Conservation (phyloP, 495 filamentous ascomycete species). For the Entonaema liquescens region DNA sequence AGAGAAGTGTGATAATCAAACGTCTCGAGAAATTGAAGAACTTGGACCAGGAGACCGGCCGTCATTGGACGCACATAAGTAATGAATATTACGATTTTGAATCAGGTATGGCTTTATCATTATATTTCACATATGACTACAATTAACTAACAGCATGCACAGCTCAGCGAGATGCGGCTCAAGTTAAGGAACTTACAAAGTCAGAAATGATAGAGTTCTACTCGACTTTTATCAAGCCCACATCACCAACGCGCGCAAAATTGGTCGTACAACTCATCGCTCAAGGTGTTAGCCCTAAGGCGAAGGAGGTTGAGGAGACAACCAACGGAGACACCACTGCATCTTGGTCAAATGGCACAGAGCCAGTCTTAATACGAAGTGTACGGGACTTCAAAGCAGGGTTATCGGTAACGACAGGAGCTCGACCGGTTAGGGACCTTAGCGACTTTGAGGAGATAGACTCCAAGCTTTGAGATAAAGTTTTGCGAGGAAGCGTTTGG, state of each 20-base stretch:
- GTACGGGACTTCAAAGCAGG: slow-evolving; percentile 80
- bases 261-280: slow-evolving; percentile 84
- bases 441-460: slow-evolving; percentile 84
- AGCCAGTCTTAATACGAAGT: slow-evolving; percentile 69
- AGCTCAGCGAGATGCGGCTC: slow-evolving; percentile 80
- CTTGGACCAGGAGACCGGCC: slow-evolving; percentile 79
- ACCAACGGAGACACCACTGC: slow-evolving; percentile 47
- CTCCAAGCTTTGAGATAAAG: slow-evolving; percentile 68
- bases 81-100: slow-evolving; percentile 91
- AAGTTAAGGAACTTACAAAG: slow-evolving; percentile 79
- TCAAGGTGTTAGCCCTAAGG: slow-evolving; percentile 61
- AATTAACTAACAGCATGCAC: slow-evolving; percentile 14
- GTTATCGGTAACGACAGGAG: slow-evolving; percentile 71
- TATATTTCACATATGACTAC: not conserved
- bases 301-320: slow-evolving; percentile 51
- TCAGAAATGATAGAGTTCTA: slow-evolving; percentile 82
- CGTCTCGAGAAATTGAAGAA: slow-evolving; percentile 93
- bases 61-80: slow-evolving; percentile 85
- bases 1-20: slow-evolving; percentile 88
- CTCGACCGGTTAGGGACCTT: slow-evolving; percentile 75
- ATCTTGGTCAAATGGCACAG: slow-evolving; percentile 52
- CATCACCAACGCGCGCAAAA: slow-evolving; percentile 78
- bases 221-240: slow-evolving; percentile 76
- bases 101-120: slow-evolving; percentile 64
- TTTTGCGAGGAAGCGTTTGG: slow-evolving; percentile 11